Evolutionary conservation across 2,329 filamentous ascomycete genomes (phyloP).

Genomic region (Stagonosporopsis vannaccii): DNA sequence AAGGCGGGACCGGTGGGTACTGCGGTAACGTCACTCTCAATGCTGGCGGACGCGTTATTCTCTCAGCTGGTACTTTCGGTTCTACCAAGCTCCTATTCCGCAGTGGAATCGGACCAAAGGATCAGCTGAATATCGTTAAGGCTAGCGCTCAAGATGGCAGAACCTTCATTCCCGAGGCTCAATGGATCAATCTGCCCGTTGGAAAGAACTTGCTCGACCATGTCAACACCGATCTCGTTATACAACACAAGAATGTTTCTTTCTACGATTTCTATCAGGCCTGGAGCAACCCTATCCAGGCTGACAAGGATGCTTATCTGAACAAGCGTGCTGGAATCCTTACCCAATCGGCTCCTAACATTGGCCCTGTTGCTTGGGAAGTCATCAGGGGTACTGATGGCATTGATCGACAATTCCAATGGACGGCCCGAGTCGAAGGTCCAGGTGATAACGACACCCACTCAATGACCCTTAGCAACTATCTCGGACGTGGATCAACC

Average conservation of each 20-base stretch:
- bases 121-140: slow-evolving; percentile 56
- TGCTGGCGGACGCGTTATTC: slow-evolving; percentile 67
- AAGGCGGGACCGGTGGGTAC: slow-evolving; percentile 67
- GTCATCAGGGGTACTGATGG: slow-evolving; percentile 65
- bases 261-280: slow-evolving; percentile 73
- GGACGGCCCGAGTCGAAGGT: slow-evolving; percentile 70
- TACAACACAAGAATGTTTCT: slow-evolving; percentile 59
- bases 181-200: slow-evolving; percentile 62
- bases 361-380: slow-evolving; percentile 69
- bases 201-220: slow-evolving; percentile 59
- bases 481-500: slow-evolving; percentile 70
- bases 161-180: slow-evolving; percentile 53
- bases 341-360: slow-evolving; percentile 70
- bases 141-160: slow-evolving; percentile 52
- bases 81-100: slow-evolving; percentile 73
- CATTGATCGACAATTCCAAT: slow-evolving; percentile 69
- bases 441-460: slow-evolving; percentile 52
- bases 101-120: slow-evolving; percentile 71
- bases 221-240: slow-evolving; percentile 65
- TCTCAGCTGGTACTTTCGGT: slow-evolving; percentile 74
- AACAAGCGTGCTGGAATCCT: slow-evolving; percentile 65
- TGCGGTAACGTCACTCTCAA: slow-evolving; percentile 68
- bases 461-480: slow-evolving; percentile 57
- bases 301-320: slow-evolving; percentile 53
- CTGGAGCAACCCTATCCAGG: slow-evolving; percentile 55